Base-by-base conservation (phyloP, 164 flowering plant genomes). In the Akebia trifoliata region DNA sequence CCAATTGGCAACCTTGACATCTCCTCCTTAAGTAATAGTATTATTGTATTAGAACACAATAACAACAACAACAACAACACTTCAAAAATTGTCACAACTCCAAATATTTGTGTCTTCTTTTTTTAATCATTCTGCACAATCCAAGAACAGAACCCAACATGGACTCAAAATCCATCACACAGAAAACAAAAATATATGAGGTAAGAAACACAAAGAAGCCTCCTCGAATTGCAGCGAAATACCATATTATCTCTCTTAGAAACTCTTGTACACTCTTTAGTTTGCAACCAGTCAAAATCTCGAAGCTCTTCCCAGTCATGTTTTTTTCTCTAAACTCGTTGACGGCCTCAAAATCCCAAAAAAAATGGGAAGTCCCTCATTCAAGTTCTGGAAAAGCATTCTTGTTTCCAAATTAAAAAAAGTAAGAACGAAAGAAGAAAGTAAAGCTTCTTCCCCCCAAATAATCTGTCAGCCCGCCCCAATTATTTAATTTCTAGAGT, bases 191-290 rank as follows among this genome's bases (percentile, higher is more conserved):
- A 50, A 35, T 39, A 48, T 21, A 56, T 15, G 17, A 22, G 34
- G 6, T 34, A 21, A 36, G 26, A 54, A 59, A 46, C 26, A 8
- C 35, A 26, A 36, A 54, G 60, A 54, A 66, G 65, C 49, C 63
- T 47, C 50, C 47, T 34, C 46, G 24, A 57, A 62, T 50, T 22
- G 56, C 50, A 48, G 56, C 36, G 11, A 57, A 61, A 8, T n/a
- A 9, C 24, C 11, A 32, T 46, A 35, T 57, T 53, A 30, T 59
- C 29, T 59, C 14, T 31, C 56, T 46, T 40, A 46, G 58, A 55
- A 59, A 66, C 59, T 61, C 65, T 61, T 67, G 70, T 67, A 67
- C 70, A 67, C 44, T 51, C 10, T 34, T 47, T 44, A 31, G 20
- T 18, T 36, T 20, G 17, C 50, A 24, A 45, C 49, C 45, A 47